Percentiles rank a stretch among this genome's conserved stretches.
phyloP scores from a whole-genome alignment of 176 grass and related monocot species.

The Zizania latifolia region DNA sequence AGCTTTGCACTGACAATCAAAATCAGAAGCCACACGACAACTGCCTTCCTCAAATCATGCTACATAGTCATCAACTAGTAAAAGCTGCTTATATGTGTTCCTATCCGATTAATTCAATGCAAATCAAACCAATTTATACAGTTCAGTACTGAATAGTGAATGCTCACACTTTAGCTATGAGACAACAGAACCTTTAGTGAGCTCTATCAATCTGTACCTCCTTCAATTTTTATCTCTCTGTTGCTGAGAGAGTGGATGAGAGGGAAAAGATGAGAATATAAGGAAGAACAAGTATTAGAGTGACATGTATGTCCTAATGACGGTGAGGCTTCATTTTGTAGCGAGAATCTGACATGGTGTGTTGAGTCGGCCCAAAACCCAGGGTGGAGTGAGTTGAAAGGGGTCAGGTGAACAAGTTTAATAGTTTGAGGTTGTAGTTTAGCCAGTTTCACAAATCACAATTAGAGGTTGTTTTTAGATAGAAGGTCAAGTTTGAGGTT shows the following conservation, averaged over 20 bases:
- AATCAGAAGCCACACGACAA: background rate
- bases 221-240: background rate
- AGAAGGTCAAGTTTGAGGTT: background rate
- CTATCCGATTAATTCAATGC: background rate
- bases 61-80: background rate
- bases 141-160: background rate
- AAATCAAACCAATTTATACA: background rate
- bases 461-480: too few relatives aligned
- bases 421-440: too few relatives aligned
- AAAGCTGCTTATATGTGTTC: background rate
- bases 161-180: background rate
- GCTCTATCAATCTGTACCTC: background rate
- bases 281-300: background rate
- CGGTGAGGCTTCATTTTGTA: background rate
- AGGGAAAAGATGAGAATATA: background rate
- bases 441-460: too few relatives aligned
- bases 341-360: background rate
- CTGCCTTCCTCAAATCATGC: background rate
- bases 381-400: background rate
- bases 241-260: background rate
- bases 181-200: background rate
- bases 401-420: background rate
- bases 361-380: background rate
- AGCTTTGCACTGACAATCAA: background rate
- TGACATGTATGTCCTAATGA: background rate